phyloP scores from a whole-genome alignment of 208 protist genomes.

The Trypanosoma boissoni region DNA sequence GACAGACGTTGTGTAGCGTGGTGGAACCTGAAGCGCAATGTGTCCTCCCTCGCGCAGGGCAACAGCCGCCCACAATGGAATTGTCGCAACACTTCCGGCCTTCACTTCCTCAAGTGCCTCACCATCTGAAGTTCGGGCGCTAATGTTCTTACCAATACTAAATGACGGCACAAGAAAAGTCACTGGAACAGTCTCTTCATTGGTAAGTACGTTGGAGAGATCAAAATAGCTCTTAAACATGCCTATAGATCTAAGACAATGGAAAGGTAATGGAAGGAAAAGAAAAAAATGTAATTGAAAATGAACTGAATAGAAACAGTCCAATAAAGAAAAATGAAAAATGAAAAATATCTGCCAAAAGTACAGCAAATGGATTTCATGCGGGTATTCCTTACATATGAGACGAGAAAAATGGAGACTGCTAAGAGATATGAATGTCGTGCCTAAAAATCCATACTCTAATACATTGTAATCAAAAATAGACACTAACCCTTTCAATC shows the following conservation, averaged over 20 bases:
- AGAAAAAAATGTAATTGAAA: not conserved
- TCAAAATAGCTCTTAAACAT: conserved; percentile 83
- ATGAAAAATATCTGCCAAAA: not conserved
- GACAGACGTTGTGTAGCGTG: conserved; percentile 49
- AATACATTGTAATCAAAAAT: too few relatives aligned
- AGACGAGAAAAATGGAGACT: conserved; percentile 1
- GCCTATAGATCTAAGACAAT: not conserved
- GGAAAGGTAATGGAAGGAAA: not conserved
- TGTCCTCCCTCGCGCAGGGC: conserved; percentile 50
- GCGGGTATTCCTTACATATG: too few relatives aligned
- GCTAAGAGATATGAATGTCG: not conserved
- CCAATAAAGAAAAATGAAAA: conserved; percentile 5
- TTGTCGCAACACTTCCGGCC: conserved; percentile 40
- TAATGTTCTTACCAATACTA: conserved; percentile 45
- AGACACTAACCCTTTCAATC: too few relatives aligned
- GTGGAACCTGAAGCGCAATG: conserved; percentile 42
- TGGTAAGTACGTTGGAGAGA: conserved; percentile 41
- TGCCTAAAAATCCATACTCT: too few relatives aligned
- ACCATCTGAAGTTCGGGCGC: conserved; percentile 35
- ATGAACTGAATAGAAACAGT: not conserved
- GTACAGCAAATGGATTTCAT: too few relatives aligned
- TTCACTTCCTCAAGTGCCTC: conserved; percentile 40
- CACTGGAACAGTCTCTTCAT: conserved; percentile 53
- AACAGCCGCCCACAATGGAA: conserved; percentile 63
- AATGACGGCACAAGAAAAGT: conserved; percentile 58